Percentiles rank a stretch among this genome's conserved stretches.
Evolutionary conservation across 345 rosid genomes (phyloP).

Genomic region (Aurinia saxatilis): DNA sequence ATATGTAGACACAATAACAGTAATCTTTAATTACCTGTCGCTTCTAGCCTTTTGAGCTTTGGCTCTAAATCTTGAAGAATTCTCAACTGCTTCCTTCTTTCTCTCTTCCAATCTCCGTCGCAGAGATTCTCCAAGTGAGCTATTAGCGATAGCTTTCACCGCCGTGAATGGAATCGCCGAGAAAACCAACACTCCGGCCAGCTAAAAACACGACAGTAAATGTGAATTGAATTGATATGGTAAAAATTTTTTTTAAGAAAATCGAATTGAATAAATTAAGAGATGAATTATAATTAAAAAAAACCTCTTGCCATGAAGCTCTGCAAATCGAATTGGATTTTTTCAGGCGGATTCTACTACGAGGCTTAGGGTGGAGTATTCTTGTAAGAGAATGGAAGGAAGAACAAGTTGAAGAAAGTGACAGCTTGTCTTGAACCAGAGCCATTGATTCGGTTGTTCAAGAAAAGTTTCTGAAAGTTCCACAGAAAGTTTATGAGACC

Average conservation of each 20-base stretch:
- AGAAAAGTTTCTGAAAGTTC: not conserved
- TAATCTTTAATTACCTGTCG: slow-evolving; percentile 47
- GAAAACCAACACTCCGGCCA: slow-evolving; percentile 81
- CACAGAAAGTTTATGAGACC: not conserved
- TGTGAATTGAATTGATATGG: too few relatives aligned
- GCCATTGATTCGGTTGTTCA: slow-evolving; percentile 18
- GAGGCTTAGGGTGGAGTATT: not conserved
- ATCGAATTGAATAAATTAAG: too few relatives aligned
- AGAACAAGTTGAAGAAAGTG: slow-evolving; percentile 25
- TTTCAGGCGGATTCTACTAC: not conserved
- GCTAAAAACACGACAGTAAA: too few relatives aligned
- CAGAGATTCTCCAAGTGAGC: slow-evolving; percentile 70
- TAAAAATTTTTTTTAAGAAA: too few relatives aligned
- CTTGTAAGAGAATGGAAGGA: slow-evolving; percentile 21
- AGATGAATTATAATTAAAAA: too few relatives aligned
- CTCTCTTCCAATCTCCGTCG: slow-evolving; percentile 56
- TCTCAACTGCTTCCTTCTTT: slow-evolving; percentile 56
- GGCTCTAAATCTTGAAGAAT: slow-evolving; percentile 51
- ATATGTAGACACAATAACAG: not conserved
- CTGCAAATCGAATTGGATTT: slow-evolving; percentile 38
- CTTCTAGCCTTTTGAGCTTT: slow-evolving; percentile 57
- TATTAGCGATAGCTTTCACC: slow-evolving; percentile 89
- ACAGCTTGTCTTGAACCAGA: slow-evolving; percentile 25
- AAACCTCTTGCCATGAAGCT: slow-evolving; percentile 92
- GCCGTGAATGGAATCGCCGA: slow-evolving; percentile 88